A percentile compares a stretch with the other conserved stretches of the same genome.
These are phyloP conservation scores for Volvariella surrecta DNA, from an alignment of 1,284 basidiomycete genomes.

Conservation along the genomic window DNA sequence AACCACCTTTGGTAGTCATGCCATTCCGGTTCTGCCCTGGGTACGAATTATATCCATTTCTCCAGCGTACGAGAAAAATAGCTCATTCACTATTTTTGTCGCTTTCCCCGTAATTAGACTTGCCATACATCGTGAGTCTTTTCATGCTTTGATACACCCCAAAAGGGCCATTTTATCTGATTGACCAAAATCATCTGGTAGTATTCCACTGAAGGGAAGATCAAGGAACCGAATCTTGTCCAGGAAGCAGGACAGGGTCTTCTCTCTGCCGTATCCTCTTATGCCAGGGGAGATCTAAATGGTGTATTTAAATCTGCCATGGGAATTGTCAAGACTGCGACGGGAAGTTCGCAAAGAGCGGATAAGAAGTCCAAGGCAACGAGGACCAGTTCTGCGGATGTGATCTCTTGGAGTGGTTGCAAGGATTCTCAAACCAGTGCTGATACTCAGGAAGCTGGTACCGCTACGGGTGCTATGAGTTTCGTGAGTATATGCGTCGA, in stretches of 20 bases:
- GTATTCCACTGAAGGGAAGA: conserved; percentile 90
- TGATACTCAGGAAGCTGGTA: conserved; percentile 76
- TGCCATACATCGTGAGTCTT: conserved; percentile 47
- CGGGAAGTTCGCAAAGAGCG: conserved; percentile 45
- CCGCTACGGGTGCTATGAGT: conserved; percentile 86
- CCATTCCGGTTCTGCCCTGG: conserved; percentile 60
- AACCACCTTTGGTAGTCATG: conserved; percentile 36
- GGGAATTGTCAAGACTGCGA: conserved; percentile 39
- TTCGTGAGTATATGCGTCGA: conserved; percentile 51
- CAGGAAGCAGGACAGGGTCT: conserved; percentile 74
- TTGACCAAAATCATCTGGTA: conserved; percentile 17
- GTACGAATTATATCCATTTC: too few relatives aligned
- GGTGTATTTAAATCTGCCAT: conserved; percentile 58
- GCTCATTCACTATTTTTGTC: conserved; percentile 2
- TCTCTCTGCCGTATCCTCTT: conserved; percentile 60
- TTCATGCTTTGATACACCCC: not conserved
- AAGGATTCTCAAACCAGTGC: conserved; percentile 92
- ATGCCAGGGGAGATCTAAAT: conserved; percentile 69
- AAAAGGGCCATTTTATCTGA: not conserved
- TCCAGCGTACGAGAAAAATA: not conserved
- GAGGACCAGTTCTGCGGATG: conserved; percentile 73
- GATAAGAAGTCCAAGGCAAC: conserved; percentile 57
- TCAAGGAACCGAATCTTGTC: conserved; percentile 86
- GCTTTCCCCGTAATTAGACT: conserved; percentile 27
- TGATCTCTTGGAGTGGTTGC: conserved; percentile 82